phyloP scores from a whole-genome alignment of 306 rosid genomes.

The Prunus dulcis region DNA sequence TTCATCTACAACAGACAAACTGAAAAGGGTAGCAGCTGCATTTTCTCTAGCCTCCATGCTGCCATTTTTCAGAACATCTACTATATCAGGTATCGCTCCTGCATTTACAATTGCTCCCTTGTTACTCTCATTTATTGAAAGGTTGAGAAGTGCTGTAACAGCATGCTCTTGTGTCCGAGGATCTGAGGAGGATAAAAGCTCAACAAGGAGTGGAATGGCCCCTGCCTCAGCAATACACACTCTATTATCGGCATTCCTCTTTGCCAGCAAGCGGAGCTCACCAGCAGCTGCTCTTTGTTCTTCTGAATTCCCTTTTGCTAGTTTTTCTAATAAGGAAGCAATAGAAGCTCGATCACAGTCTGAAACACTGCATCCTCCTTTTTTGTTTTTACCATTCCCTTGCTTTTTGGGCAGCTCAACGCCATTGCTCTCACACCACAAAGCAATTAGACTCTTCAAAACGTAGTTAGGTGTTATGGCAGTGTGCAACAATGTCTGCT shows the following conservation, averaged over 20 bases:
- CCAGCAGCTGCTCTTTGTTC: constrained; percentile 94
- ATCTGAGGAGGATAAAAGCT: constrained; percentile 67
- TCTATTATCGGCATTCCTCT: constrained; percentile 90
- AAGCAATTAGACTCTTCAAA: constrained; percentile 85
- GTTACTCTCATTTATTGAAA: constrained; percentile 81
- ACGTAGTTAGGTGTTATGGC: constrained; percentile 97
- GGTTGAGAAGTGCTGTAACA: constrained; percentile 94
- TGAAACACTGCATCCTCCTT: constrained; percentile 59
- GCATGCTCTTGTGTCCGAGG: constrained; percentile 96
- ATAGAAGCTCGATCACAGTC: constrained; percentile 81
- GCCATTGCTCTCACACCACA: constrained; percentile 99
- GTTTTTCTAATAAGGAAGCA: constrained; percentile 49
- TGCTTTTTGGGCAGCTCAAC: constrained; percentile 82
- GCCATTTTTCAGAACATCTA: constrained; percentile 82
- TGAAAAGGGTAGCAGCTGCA: constrained; percentile 97
- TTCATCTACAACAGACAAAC: constrained; percentile 87
- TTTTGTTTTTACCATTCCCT: constrained; percentile 63
- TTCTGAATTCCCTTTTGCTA: constrained; percentile 60
- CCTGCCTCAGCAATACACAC: constrained; percentile 98
- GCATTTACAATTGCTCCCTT: constrained; percentile 88
- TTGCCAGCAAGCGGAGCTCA: constrained; percentile 91
- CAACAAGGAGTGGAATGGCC: constrained; percentile 92
- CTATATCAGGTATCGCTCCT: constrained; percentile 92
- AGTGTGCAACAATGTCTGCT: constrained; percentile 76
- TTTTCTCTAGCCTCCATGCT: constrained; percentile 99